Evolutionary conservation across 2,329 filamentous ascomycete species (phyloP).

Genomic region (Fusarium xylarioides): DNA sequence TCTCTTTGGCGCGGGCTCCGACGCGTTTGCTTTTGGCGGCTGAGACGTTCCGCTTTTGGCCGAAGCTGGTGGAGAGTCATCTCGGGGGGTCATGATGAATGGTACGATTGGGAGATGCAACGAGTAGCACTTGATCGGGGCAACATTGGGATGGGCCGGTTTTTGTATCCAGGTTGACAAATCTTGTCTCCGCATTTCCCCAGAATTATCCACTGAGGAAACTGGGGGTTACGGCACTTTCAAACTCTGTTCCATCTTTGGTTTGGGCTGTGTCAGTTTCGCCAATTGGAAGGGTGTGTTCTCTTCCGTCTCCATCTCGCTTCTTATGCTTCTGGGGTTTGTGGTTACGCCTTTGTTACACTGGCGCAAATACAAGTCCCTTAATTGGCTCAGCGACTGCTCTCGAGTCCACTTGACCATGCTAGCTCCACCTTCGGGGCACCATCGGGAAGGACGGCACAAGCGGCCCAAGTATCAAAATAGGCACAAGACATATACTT

Average conservation of each 20-base stretch:
- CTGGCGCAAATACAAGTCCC: background rate
- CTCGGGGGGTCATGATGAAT: background rate
- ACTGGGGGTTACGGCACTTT: background rate
- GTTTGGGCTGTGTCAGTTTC: background rate
- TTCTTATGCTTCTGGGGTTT: background rate
- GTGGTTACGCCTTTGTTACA: background rate
- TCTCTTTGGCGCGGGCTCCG: background rate
- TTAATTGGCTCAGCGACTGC: background rate
- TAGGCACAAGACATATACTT: background rate
- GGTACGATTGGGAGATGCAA: background rate
- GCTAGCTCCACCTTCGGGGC: background rate
- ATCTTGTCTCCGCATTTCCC: background rate
- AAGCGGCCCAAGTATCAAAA: background rate
- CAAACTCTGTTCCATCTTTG: background rate
- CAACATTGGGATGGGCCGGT: constrained; percentile 7
- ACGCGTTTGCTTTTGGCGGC: background rate
- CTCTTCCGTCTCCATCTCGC: background rate
- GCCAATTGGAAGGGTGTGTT: background rate
- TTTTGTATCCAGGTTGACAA: background rate
- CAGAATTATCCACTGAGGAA: background rate
- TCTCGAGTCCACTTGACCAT: background rate
- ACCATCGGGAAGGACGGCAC: background rate
- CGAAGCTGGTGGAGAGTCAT: background rate
- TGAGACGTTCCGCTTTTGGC: background rate
- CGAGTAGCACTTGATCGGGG: background rate